Evolutionary conservation across 176 grass and related monocot genomes (phyloP), one percentile per base, ranked within the genome.

Genomic region (Oryza punctata): DNA sequence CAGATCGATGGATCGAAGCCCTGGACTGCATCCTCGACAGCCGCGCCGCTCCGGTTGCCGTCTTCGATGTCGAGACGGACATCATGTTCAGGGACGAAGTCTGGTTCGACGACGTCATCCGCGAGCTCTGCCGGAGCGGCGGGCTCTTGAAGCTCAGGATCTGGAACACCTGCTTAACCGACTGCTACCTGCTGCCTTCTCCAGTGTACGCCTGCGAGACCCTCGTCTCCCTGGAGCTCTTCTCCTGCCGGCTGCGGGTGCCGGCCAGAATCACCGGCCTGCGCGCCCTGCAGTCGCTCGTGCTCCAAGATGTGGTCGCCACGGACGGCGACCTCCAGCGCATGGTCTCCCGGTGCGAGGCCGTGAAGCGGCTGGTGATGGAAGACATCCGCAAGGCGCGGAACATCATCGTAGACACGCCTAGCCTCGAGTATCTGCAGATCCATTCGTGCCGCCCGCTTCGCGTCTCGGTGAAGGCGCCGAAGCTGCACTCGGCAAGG

Each of bases 101-200:
- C 4, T 67, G 32, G 37, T 61, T 77, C 60, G 0, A 25, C 6
- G 25, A 6, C 14, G 3, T 83, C 15, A 63, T 83, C 61, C 7
- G 12, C 18, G 35, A 27, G 7, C 10, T 88, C 18, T 83, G 72
- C 59, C 1, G 14, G 16, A 15, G 47, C 32, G 24, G 25, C 9
- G 86, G 35, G 4, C 79, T 88, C 73, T 40, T 70, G 29, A 72
- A 88, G 49, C 79, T 88, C 73, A 38, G 40, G 15, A 27, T 88
- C 35, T 7, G 35, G 35, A 37, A 37, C 65, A 4, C 63, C 7
- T 1, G 47, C 19, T 3, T 4, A 10, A 0, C 7, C 0, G 30
- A 37, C 9, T 43, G 11, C 64, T 70, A 63, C 61, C 7, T 0
- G 47, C 38, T 88, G 81, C 79, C 86, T 3, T 2, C 16, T 0